Evolutionary conservation across 2,329 filamentous ascomycete genomes (phyloP).

Genomic region (Calonectria hawksworthii): DNA sequence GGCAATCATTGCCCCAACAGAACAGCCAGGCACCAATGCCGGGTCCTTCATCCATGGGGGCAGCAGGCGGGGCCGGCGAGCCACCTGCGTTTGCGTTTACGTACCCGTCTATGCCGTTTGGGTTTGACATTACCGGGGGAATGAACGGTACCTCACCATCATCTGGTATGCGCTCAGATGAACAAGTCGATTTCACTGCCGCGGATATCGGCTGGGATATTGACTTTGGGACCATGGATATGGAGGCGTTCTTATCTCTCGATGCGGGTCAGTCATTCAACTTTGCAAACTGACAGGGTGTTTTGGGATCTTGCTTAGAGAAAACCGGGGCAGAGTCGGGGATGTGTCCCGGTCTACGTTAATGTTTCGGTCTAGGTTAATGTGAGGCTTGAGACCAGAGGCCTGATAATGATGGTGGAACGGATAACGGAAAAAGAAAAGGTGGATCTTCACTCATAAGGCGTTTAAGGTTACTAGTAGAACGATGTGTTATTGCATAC

Average conservation of each 20-base stretch:
- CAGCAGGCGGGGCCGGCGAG: constrained; percentile 24
- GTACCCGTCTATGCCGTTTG: constrained; percentile 48
- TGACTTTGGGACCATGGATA: constrained; percentile 50
- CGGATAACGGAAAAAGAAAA: neutral
- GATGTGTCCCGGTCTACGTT: neutral
- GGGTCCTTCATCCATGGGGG: constrained; percentile 33
- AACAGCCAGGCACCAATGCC: constrained; percentile 29
- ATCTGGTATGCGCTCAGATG: constrained; percentile 36
- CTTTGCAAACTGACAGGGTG: constrained; percentile 34
- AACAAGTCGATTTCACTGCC: constrained; percentile 45
- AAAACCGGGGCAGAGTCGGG: neutral
- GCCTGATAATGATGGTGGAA: constrained; percentile 16
- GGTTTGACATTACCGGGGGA: constrained; percentile 41
- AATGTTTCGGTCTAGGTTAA: constrained; percentile 7
- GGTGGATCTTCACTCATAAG: neutral
- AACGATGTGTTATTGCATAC: neutral
- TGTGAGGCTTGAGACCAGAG: neutral
- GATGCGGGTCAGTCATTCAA: constrained; percentile 46
- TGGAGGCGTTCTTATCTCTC: constrained; percentile 50
- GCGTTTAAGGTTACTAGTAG: neutral
- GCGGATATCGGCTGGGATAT: constrained; percentile 49
- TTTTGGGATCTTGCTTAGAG: neutral
- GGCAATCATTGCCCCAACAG: constrained; percentile 32
- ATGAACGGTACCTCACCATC: constrained; percentile 40
- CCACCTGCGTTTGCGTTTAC: constrained; percentile 45